Percentiles rank a stretch among this genome's conserved stretches.
phyloP scores from a whole-genome alignment of 139 green algal species.

The Haematococcus sp. region DNA sequence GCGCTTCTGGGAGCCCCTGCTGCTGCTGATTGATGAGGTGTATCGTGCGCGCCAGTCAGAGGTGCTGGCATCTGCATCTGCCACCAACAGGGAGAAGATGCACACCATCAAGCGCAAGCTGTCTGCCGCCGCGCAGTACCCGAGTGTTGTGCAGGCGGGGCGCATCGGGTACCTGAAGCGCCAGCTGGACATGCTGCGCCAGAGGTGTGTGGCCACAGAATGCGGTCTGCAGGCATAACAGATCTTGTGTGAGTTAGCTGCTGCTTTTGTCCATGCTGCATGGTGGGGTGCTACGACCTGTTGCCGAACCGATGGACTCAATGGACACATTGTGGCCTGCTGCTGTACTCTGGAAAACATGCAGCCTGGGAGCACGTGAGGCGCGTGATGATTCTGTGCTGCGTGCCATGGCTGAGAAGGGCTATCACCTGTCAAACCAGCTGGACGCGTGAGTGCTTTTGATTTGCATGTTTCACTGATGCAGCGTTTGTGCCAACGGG shows the following conservation, averaged over 20 bases:
- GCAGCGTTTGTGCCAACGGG: too few relatives aligned
- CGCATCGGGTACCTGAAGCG: neutral
- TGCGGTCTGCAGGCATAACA: too few relatives aligned
- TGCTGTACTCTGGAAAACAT: too few relatives aligned
- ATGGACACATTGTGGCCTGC: too few relatives aligned
- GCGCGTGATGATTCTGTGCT: neutral
- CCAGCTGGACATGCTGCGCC: neutral
- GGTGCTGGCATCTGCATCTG: neutral
- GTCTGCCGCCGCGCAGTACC: neutral
- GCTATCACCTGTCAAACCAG: neutral
- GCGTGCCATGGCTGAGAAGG: neutral
- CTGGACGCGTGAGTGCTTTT: neutral
- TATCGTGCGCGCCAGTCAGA: conserved; percentile 8
- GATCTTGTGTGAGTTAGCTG: too few relatives aligned
- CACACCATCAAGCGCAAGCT: neutral
- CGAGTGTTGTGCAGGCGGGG: neutral
- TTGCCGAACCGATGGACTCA: too few relatives aligned
- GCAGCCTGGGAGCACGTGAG: neutral
- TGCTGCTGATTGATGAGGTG: conserved; percentile 46
- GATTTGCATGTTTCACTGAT: too few relatives aligned
- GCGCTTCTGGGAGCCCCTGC: conserved; percentile 36
- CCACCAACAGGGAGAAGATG: conserved; percentile 1
- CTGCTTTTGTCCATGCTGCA: too few relatives aligned
- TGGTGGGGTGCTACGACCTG: too few relatives aligned
- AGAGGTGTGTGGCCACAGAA: neutral